Percentiles rank a stretch among this genome's conserved stretches.
These are phyloP conservation scores for Hordeum pubiflorum DNA, from an alignment of 202 grass and related monocot genomes.

Conservation along the genomic window DNA sequence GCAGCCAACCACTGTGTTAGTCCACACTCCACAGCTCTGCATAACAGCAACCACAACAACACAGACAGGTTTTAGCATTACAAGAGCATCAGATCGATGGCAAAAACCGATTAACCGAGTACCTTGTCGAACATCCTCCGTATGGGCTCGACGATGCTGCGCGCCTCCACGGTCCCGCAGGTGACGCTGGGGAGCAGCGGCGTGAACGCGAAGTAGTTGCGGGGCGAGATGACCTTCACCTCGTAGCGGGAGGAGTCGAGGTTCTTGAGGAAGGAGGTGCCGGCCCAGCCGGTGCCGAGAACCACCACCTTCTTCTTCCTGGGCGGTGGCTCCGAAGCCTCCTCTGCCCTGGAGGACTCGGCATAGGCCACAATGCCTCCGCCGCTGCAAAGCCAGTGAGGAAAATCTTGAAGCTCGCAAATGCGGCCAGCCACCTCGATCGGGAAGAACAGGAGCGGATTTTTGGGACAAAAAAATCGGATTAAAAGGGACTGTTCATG, in stretches of 20 bases:
- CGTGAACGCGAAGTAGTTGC: conserved; percentile 94
- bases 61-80: background rate
- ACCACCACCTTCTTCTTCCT: conserved; percentile 81
- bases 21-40: background rate
- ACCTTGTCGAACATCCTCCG: conserved; percentile 82
- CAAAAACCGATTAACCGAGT: background rate
- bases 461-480: background rate
- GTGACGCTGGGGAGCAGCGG: conserved; percentile 88
- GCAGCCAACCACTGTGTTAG: background rate
- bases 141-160: conserved; percentile 82
- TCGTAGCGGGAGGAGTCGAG: conserved; percentile 76
- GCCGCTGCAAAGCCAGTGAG: conserved; percentile 36
- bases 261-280: conserved; percentile 76
- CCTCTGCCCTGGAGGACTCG: conserved; percentile 52
- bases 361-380: conserved; percentile 87
- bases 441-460: background rate
- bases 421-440: conserved; percentile 1
- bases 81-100: background rate
- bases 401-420: background rate
- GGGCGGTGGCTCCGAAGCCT: conserved; percentile 22
- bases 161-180: conserved; percentile 79
- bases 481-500: background rate
- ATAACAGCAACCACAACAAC: background rate
- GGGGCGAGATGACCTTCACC: conserved; percentile 81
- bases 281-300: conserved; percentile 91